Base-by-base conservation (phyloP, 2,329 filamentous ascomycete genomes). In the Aspergillus pseudotamarii region DNA sequence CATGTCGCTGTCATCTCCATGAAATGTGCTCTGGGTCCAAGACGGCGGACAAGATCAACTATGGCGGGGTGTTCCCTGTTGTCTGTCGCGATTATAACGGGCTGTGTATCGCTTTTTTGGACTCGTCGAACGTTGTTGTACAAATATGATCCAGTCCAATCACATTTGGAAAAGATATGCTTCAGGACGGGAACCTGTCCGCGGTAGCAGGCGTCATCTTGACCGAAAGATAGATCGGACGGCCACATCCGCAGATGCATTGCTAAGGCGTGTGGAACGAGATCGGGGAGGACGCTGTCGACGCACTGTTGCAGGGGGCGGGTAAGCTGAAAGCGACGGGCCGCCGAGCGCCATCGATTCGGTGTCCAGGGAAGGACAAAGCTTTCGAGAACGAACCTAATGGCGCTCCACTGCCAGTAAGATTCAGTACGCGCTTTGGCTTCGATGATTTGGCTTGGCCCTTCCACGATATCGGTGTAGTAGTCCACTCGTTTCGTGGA, bases 381-480 rank as follows among this genome's bases (percentile, higher is more conserved):
- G 21, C 28, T 34, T 41, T 56, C 54, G 4, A 41, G 34, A 19
- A 41, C 38, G 19, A 56, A 56, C 21, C 54, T 34, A 12, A 56
- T 41, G 30, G 54, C 54, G 21, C 54, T 56, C 54, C 54, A 56
- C 12, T 56, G 19, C 54, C 54, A 56, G 54, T 38, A 56, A 6
- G 54, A 56, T 21, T 56, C 54, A 6, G 54, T 56, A n/a, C 0
- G 14, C 16, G 54, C 54, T 16, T 23, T 41, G 12, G 54, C 54
- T 41, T 56, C 34, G 21, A 56, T 41, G 32, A 56, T 56, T 36
- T 32, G 54, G 32, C 21, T 28, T 28, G 23, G 46, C 6, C 46
- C 46, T 19, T 50, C 46, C 12, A 10, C 46, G 4, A 50, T 50
- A 28, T 50, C 14, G 21, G 21, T 28, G 14, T 28, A 50, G 14